Evolutionary conservation across 2,329 filamentous ascomycete genomes (phyloP), one percentile per base, ranked within the genome.

Genomic region (Xylaria sp.): DNA sequence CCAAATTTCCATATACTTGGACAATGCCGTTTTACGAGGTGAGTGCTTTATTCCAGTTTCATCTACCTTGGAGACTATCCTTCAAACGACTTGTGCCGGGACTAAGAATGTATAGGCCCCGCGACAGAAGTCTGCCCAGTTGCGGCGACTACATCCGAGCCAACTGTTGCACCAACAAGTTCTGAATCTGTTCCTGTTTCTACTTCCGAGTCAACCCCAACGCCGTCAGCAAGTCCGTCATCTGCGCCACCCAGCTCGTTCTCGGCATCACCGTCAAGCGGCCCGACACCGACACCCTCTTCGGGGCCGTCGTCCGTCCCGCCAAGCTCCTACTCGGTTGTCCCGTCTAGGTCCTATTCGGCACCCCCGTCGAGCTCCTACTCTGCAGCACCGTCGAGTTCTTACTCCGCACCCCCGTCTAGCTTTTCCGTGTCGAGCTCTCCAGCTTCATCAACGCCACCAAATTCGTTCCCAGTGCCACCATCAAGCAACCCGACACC

Each of bases 21-120:
- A 66, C 34, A 66, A 61, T 21, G 58, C 64, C 17, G 21, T 65
- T 30, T 2, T 65, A 14, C 54, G 39, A 65, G 63, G 63, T 65
- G 50, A 50, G 63, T 8, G 11, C 32, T 50, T 27, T 19, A 30
- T 27, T 17, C 6, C 3, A 1, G 27, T 9, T 2, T 12, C 17
- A 24, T 4, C 21, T 53, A 19, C 4, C 7, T 4, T 12, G 3
- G n/a, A 21, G 0, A 17, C 12, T 17, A 9, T 34, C 4, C 9
- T 8, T 27, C 1, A 36, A n/a, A 19, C 1, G 2, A 47, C 5
- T 47, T 42, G 17, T 27, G 14, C 36, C 54, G 1, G 24, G 14
- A 65, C 63, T 32, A 51, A 56, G n/a, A 12, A 36, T 45, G 14
- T 21, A 11, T 32, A 61, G 57, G 42, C 7, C 50, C 36, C 2